Percentiles rank a stretch among this genome's conserved stretches.
phyloP scores from a whole-genome alignment of 768 basidiomycete species.

The Podaxis sp. region DNA sequence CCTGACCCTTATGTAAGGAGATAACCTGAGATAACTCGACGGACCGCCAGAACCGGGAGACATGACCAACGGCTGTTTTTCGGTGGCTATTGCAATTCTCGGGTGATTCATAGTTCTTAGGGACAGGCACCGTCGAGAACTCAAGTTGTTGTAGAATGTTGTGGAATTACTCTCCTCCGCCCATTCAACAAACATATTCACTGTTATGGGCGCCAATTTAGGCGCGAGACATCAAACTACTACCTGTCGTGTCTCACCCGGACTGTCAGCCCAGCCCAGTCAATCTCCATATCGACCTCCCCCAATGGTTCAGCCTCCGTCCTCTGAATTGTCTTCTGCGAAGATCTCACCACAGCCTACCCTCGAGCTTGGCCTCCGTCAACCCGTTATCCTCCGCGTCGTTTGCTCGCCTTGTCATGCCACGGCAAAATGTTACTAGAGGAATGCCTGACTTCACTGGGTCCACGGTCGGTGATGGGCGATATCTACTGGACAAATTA shows the following conservation, averaged over 20 bases:
- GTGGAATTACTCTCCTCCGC: background rate
- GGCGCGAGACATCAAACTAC: background rate
- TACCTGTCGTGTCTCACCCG: background rate
- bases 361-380: slow-evolving; percentile 10
- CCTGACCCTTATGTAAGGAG: slow-evolving; percentile 6
- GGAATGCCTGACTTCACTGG: slow-evolving; percentile 53
- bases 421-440: slow-evolving; percentile 38
- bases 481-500: slow-evolving; percentile 57
- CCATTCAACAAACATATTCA: background rate
- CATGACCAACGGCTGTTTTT: slow-evolving; percentile 1
- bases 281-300: background rate
- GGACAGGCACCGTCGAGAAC: background rate
- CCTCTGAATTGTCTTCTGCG: slow-evolving; percentile 6
- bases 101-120: background rate
- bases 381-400: slow-evolving; percentile 15
- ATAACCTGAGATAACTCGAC: slow-evolving; percentile 12
- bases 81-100: background rate
- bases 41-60: slow-evolving; percentile 16
- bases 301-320: background rate
- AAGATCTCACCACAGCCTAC: slow-evolving; percentile 1
- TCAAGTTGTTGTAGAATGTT: too few species aligned
- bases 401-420: slow-evolving; percentile 31
- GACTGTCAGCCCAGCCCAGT: slow-evolving; percentile 9
- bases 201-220: background rate
- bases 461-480: slow-evolving; percentile 53